Percentiles rank a stretch among this genome's conserved stretches.
Evolutionary conservation across 805 yeast species (phyloP).

Genomic region (Henningerozyma blattae): DNA sequence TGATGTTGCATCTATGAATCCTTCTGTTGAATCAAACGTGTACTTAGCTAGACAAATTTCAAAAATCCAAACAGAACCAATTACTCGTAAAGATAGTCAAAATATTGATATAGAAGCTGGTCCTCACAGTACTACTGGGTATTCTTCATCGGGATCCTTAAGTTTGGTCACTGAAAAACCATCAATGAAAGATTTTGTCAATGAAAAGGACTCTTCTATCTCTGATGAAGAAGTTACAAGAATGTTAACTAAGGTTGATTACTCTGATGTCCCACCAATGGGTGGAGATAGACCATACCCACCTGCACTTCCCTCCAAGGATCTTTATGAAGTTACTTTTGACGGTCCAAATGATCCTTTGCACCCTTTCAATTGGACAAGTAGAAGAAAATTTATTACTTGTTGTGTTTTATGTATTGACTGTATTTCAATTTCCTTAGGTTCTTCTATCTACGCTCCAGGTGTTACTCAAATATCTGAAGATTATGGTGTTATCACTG

Average conservation of each 20-base stretch:
- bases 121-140: no score
- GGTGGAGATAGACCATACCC: constrained; percentile 59
- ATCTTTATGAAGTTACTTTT: constrained; percentile 52
- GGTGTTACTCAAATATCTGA: constrained; percentile 38
- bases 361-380: constrained; percentile 73
- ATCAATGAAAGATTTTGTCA: no score
- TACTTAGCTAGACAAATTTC: background rate
- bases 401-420: constrained; percentile 35
- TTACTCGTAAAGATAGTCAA: no score
- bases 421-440: constrained; percentile 51
- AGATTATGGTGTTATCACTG: constrained; percentile 47
- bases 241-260: background rate
- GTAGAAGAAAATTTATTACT: constrained; percentile 32
- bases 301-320: constrained; percentile 42
- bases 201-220: no score
- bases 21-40: background rate
- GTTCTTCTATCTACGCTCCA: constrained; percentile 73
- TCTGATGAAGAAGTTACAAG: background rate
- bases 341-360: constrained; percentile 72
- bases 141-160: no score
- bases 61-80: background rate
- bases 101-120: no score
- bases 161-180: no score
- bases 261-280: constrained; percentile 35
- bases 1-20: background rate